phyloP scores from a whole-genome alignment of 768 basidiomycete species.

The Boletellus ananas region DNA sequence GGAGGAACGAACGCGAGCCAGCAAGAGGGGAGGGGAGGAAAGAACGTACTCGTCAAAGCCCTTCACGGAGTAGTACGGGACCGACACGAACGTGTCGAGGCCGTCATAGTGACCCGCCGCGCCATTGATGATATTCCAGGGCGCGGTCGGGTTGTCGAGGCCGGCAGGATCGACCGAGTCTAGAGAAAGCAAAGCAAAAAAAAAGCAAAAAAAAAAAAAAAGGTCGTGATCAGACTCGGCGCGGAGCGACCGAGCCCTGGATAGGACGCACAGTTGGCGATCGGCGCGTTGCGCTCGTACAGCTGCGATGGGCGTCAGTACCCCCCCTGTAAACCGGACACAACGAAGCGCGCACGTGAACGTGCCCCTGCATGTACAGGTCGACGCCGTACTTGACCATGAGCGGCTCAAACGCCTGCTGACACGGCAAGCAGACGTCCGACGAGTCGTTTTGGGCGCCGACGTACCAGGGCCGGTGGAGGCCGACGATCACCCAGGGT shows the following conservation, averaged over 20 bases:
- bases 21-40: background rate
- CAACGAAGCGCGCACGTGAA: conserved; percentile 15
- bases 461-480: conserved; percentile 28
- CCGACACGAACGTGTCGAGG: conserved; percentile 9
- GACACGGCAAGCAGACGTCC: conserved; percentile 15
- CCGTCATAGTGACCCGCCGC: conserved; percentile 28
- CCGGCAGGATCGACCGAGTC: conserved; percentile 21
- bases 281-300: conserved; percentile 27
- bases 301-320: conserved; percentile 5
- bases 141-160: conserved; percentile 21
- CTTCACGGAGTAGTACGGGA: conserved; percentile 7
- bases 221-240: too few species aligned
- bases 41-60: conserved; percentile 13
- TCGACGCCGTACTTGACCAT: conserved; percentile 32
- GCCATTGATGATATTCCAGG: conserved; percentile 29
- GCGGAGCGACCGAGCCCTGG: too few species aligned
- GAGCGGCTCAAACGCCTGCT: conserved; percentile 27
- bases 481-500: conserved; percentile 27
- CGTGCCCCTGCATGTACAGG: conserved; percentile 28
- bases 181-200: too few species aligned
- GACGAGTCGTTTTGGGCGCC: conserved; percentile 4
- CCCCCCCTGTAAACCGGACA: background rate
- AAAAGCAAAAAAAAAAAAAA: too few species aligned
- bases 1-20: background rate
- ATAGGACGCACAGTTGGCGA: conserved; percentile 22